Conservation (phyloP, 1,139 yeast species). For the Geotrichum candidum region DNA sequence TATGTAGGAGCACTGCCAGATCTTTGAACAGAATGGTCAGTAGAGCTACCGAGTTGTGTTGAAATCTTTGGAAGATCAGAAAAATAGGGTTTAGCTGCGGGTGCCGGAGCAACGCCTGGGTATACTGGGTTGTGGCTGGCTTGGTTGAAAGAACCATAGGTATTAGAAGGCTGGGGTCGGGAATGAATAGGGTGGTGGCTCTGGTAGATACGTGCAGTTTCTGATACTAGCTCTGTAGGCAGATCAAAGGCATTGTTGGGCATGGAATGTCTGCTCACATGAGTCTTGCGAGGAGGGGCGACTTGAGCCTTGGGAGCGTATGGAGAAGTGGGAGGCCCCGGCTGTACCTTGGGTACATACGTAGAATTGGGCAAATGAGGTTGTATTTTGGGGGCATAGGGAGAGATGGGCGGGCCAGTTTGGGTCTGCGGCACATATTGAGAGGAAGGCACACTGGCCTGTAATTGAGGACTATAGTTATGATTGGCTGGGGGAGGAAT, state of each 20-base stretch:
- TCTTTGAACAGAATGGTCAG: constrained; percentile 14
- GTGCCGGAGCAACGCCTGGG: not conserved
- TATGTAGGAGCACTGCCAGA: constrained; percentile 15
- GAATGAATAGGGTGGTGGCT: constrained; percentile 4
- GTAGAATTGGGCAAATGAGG: not conserved
- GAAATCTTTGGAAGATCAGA: constrained; percentile 46
- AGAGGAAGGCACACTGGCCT: not conserved
- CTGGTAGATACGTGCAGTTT: constrained; percentile 22
- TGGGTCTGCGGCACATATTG: not conserved
- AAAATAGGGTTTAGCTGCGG: constrained; percentile 42
- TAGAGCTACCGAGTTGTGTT: constrained; percentile 21
- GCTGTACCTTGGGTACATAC: not conserved
- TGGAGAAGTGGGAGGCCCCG: not conserved
- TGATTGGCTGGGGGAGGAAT: not conserved
- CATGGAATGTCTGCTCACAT: not conserved
- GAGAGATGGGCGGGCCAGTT: not conserved
- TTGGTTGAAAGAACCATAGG: constrained; percentile 8
- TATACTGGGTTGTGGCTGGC: not conserved
- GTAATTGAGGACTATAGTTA: constrained; percentile 6
- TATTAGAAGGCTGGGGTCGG: constrained; percentile 8
- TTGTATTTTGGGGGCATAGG: not conserved
- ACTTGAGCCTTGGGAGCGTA: not conserved
- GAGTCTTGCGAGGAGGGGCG: not conserved
- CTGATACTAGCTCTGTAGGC: constrained; percentile 52
- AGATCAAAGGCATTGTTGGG: constrained; percentile 51